A percentile compares a stretch with the other conserved stretches of the same genome.
phyloP scores from a whole-genome alignment of 2,329 filamentous ascomycete genomes.

The Nothopassalora personata region DNA sequence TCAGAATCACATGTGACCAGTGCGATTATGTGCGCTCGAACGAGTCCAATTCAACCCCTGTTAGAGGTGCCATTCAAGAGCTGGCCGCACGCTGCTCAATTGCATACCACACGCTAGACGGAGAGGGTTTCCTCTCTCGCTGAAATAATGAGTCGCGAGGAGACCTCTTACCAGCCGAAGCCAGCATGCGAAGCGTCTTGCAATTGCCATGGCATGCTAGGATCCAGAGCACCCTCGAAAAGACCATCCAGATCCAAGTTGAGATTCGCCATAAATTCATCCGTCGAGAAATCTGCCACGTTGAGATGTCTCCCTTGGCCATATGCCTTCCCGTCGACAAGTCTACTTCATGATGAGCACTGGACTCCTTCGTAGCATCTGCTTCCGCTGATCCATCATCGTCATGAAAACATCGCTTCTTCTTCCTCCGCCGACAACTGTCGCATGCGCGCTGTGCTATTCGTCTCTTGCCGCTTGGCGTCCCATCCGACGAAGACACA shows the following conservation, averaged over 20 bases:
- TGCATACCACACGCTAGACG: too few relatives aligned
- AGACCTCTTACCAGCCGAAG: too few relatives aligned
- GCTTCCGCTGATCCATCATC: not conserved
- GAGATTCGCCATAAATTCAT: not conserved
- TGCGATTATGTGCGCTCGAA: too few relatives aligned
- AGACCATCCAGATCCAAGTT: conserved; percentile 7
- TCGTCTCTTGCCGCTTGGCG: conserved; percentile 1
- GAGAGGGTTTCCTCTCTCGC: too few relatives aligned
- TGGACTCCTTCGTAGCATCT: too few relatives aligned
- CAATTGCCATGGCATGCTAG: conserved; percentile 6
- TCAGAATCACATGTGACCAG: too few relatives aligned
- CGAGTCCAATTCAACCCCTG: too few relatives aligned
- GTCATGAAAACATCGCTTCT: conserved; percentile 8
- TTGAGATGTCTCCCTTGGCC: not conserved
- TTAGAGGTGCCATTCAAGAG: too few relatives aligned
- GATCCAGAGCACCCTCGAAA: conserved; percentile 11
- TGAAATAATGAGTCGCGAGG: too few relatives aligned
- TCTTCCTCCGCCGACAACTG: conserved; percentile 9
- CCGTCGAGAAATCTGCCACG: not conserved
- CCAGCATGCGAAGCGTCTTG: too few relatives aligned
- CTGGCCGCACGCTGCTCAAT: too few relatives aligned
- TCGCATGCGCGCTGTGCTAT: conserved; percentile 6
- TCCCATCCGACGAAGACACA: not conserved
- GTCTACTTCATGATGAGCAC: too few relatives aligned
- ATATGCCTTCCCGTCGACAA: not conserved